phyloP scores from a whole-genome alignment of 2,329 filamentous ascomycete genomes.

The Didymella exigua region DNA sequence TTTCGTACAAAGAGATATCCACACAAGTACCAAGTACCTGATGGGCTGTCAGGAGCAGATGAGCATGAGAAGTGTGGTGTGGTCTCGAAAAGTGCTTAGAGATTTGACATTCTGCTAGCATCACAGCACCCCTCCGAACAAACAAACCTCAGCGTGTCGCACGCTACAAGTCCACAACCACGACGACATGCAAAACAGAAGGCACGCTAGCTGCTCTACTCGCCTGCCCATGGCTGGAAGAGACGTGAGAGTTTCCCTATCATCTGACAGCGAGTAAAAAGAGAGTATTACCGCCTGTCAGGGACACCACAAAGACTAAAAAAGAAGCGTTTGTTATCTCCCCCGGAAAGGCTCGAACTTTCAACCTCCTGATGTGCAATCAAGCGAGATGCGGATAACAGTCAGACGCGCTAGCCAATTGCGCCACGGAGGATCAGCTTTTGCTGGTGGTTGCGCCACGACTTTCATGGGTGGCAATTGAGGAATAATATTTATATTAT shows the following conservation, averaged over 20 bases:
- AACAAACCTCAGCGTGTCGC: no score
- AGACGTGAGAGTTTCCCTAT: neutral
- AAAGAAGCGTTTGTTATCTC: conserved; percentile 14
- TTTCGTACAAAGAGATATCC: neutral
- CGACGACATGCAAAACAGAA: neutral
- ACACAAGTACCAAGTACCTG: no score
- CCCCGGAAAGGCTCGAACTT: conserved; percentile 22
- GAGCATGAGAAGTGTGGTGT: no score
- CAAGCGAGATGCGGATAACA: conserved; percentile 51
- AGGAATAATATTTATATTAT: no score
- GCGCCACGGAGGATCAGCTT: conserved; percentile 42
- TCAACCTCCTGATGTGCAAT: conserved; percentile 21
- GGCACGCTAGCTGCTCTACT: neutral
- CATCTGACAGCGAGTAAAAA: neutral
- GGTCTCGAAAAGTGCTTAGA: no score
- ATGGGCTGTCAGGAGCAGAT: no score
- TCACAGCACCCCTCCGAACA: no score
- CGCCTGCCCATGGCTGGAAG: neutral
- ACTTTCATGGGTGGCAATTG: conserved; percentile 3
- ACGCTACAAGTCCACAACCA: neutral
- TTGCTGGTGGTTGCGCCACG: neutral
- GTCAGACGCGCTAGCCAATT: conserved; percentile 64
- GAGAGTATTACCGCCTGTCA: neutral
- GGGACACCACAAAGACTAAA: neutral
- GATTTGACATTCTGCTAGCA: no score